A percentile compares a stretch with the other conserved stretches of the same genome.
These are phyloP conservation scores for Scalesia atractyloides DNA, from an alignment of 129 eudicot genomes.

Conservation along the genomic window DNA sequence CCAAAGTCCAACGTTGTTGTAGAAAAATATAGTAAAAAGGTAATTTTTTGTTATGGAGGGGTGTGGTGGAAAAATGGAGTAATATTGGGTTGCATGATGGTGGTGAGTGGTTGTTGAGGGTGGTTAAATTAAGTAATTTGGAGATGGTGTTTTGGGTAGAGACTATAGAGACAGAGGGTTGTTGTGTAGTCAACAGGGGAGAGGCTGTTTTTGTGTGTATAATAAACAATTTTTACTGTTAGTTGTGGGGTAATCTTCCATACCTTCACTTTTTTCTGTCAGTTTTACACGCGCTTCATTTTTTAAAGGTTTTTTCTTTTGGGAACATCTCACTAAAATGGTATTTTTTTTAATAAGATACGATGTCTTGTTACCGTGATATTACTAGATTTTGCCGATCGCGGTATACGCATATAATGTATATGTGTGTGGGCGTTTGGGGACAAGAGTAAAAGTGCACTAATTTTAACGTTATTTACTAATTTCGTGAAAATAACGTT, in stretches of 20 bases:
- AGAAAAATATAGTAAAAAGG: neutral
- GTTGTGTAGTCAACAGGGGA: conserved; percentile 33
- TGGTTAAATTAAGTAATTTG: conserved; percentile 24
- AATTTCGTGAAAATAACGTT: too few species aligned
- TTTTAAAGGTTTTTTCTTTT: neutral
- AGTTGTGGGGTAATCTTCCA: conserved; percentile 12
- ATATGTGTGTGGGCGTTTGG: too few species aligned
- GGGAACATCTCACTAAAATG: too few species aligned
- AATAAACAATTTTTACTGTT: conserved; percentile 23
- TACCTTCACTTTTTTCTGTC: conserved; percentile 21
- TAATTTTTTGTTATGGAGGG: conserved; percentile 7
- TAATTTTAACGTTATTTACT: too few species aligned
- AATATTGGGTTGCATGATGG: conserved; percentile 24
- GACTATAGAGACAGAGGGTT: conserved; percentile 21
- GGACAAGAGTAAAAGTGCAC: too few species aligned
- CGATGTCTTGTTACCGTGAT: too few species aligned
- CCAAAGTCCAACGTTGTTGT: neutral
- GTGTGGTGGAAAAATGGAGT: conserved; percentile 19
- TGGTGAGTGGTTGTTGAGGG: conserved; percentile 35
- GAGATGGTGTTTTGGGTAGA: conserved; percentile 31
- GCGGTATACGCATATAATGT: too few species aligned
- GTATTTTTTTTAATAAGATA: too few species aligned
- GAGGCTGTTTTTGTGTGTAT: conserved; percentile 30
- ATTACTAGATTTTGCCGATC: too few species aligned
- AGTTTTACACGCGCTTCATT: conserved; percentile 28